These are phyloP conservation scores for Lipomyces oligophaga DNA, from an alignment of 805 yeast genomes.

Conservation along the genomic window DNA sequence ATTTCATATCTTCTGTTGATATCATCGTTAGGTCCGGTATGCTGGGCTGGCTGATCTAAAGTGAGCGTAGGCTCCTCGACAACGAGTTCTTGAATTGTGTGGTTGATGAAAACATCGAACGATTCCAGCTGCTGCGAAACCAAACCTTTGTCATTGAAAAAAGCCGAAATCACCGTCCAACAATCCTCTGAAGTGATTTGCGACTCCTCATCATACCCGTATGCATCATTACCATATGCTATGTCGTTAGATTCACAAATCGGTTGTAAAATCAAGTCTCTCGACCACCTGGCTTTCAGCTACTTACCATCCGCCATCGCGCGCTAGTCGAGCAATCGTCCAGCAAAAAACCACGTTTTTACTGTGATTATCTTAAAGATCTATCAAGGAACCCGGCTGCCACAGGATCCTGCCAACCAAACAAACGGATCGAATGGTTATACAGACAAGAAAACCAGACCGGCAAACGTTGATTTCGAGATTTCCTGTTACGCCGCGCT, in stretches of 20 bases:
- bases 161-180: constrained; percentile 96
- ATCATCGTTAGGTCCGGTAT: constrained; percentile 81
- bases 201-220: constrained; percentile 64
- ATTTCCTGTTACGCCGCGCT: no score
- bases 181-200: constrained; percentile 96
- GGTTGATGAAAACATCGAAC: constrained; percentile 94
- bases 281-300: background rate
- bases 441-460: no score
- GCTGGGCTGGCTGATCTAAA: constrained; percentile 97
- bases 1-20: constrained; percentile 91
- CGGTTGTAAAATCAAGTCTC: background rate
- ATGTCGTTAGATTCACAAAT: background rate
- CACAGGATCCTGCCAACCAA: background rate
- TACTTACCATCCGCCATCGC: constrained; percentile 25
- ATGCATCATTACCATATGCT: constrained; percentile 47
- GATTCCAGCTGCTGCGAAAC: constrained; percentile 98
- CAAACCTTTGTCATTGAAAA: constrained; percentile 92
- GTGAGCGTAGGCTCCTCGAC: constrained; percentile 93
- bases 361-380: background rate
- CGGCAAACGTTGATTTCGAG: no score
- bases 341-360: background rate
- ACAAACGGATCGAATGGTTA: constrained; percentile 19
- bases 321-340: no score
- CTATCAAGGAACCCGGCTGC: background rate
- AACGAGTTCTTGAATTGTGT: constrained; percentile 93